A percentile compares a stretch with the other conserved stretches of the same genome.
These are phyloP conservation scores for Chlorella vulgaris DNA, from an alignment of 139 green algal genomes.

Conservation along the genomic window DNA sequence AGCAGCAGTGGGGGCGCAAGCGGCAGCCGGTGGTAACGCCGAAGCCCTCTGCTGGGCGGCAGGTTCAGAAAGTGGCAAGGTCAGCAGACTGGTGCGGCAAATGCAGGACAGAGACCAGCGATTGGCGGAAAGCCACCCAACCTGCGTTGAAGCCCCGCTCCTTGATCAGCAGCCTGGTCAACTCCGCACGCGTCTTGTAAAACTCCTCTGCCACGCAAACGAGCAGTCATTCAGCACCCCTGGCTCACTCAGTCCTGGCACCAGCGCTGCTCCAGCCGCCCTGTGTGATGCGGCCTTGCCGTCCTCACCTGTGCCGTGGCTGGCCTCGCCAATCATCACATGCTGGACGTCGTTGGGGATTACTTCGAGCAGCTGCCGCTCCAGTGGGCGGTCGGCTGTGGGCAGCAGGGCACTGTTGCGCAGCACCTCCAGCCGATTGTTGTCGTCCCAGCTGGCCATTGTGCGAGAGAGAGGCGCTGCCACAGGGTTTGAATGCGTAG, in stretches of 20 bases:
- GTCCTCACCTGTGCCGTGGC: constrained; percentile 55
- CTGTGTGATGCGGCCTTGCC: not conserved
- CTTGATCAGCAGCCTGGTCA: constrained; percentile 62
- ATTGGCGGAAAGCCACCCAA: not conserved
- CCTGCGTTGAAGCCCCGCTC: constrained; percentile 35
- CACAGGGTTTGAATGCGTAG: not conserved
- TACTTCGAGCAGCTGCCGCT: not conserved
- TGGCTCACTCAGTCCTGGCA: no score
- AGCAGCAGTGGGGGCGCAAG: no score
- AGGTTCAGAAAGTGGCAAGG: no score
- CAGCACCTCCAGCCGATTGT: not conserved
- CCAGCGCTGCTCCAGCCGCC: no score
- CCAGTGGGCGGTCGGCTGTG: not conserved
- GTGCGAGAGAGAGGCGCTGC: not conserved
- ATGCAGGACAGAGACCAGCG: no score
- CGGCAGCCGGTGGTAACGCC: no score
- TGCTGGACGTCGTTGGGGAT: constrained; percentile 11
- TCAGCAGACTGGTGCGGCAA: not conserved
- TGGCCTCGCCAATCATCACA: constrained; percentile 63
- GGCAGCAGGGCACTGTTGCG: not conserved
- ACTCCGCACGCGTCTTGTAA: constrained; percentile 56
- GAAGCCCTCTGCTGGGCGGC: no score
- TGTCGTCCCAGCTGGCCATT: constrained; percentile 7
- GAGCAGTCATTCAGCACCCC: no score
- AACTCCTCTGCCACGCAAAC: constrained; percentile 68